These are phyloP conservation scores for Xylariales sp. DNA, from an alignment of 2,329 filamentous ascomycete genomes.

Conservation along the genomic window DNA sequence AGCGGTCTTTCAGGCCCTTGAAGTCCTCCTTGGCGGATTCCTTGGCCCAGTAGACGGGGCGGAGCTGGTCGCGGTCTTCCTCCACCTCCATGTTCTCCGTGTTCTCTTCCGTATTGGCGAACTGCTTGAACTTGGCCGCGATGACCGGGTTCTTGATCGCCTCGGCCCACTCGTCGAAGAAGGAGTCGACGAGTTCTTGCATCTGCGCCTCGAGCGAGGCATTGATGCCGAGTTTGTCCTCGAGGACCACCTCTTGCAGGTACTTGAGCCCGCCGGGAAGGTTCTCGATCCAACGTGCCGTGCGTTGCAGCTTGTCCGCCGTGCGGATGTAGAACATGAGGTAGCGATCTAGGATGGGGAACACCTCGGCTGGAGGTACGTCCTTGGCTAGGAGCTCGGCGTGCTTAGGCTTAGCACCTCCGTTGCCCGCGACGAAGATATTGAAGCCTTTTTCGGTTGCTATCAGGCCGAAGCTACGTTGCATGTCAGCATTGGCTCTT, in stretches of 20 bases:
- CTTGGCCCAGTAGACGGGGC: conserved; percentile 74
- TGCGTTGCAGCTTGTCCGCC: conserved; percentile 83
- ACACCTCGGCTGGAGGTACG: conserved; percentile 74
- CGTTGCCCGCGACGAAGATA: conserved; percentile 85
- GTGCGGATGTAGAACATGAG: conserved; percentile 93
- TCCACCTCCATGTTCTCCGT: conserved; percentile 66
- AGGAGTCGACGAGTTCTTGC: conserved; percentile 75
- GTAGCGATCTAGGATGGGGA: conserved; percentile 82
- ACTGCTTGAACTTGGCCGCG: conserved; percentile 70
- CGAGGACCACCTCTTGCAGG: conserved; percentile 73
- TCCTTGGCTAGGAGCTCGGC: conserved; percentile 82
- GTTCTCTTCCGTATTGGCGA: conserved; percentile 74
- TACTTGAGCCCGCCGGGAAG: conserved; percentile 82
- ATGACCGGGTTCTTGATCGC: conserved; percentile 66
- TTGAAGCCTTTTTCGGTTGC: conserved; percentile 93
- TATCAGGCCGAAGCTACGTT: conserved; percentile 82
- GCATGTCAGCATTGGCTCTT: no score
- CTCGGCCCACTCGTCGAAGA: conserved; percentile 91
- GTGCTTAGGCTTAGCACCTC: conserved; percentile 79
- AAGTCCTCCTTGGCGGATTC: conserved; percentile 64
- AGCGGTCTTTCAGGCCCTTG: conserved; percentile 56
- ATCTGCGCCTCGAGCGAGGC: conserved; percentile 83
- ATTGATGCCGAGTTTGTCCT: conserved; percentile 82
- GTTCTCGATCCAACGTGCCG: conserved; percentile 80
- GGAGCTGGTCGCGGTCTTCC: conserved; percentile 64